phyloP scores from a whole-genome alignment of 1,284 basidiomycete genomes.

The Sphaerobolus stellatus region DNA sequence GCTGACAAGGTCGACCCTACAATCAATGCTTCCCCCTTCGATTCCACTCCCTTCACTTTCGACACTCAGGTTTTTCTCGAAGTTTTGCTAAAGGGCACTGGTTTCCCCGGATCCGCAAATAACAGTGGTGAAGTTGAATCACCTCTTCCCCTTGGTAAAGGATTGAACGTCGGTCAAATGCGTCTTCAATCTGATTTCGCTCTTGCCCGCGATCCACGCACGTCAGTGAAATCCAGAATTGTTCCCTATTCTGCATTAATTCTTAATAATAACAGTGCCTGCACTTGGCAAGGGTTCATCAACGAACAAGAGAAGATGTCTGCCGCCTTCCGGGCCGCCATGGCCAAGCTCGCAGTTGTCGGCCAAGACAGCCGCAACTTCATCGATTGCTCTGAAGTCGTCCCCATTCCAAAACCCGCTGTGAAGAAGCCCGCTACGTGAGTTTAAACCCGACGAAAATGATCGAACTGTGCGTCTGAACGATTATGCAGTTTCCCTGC shows the following conservation, averaged over 20 bases:
- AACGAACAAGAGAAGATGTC: slow-evolving; percentile 12
- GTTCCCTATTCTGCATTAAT: neutral
- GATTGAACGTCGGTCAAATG: slow-evolving; percentile 15
- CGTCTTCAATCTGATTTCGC: slow-evolving; percentile 23
- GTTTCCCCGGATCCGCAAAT: slow-evolving; percentile 11
- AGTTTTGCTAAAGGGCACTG: slow-evolving; percentile 14
- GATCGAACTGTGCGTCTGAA: neutral
- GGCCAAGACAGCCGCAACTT: slow-evolving; percentile 6
- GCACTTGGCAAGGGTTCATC: slow-evolving; percentile 22
- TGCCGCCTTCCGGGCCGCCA: slow-evolving; percentile 3
- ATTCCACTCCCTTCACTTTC: slow-evolving; percentile 24
- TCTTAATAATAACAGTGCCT: slow-evolving; percentile 16
- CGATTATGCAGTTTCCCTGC: slow-evolving; percentile 9
- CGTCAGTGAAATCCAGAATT: neutral
- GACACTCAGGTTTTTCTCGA: slow-evolving; percentile 21
- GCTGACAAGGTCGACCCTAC: slow-evolving; percentile 19
- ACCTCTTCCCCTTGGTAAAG: slow-evolving; percentile 16
- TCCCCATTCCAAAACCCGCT: slow-evolving; percentile 1
- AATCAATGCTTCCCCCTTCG: slow-evolving; percentile 14
- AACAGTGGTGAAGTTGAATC: slow-evolving; percentile 12
- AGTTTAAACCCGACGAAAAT: neutral
- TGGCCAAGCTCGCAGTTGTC: slow-evolving; percentile 12
- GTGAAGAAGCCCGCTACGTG: slow-evolving; percentile 2
- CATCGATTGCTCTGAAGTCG: slow-evolving; percentile 12
- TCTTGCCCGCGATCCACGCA: slow-evolving; percentile 19